Evolutionary conservation across 768 basidiomycete genomes (phyloP).

Genomic region (Mycena amicta): DNA sequence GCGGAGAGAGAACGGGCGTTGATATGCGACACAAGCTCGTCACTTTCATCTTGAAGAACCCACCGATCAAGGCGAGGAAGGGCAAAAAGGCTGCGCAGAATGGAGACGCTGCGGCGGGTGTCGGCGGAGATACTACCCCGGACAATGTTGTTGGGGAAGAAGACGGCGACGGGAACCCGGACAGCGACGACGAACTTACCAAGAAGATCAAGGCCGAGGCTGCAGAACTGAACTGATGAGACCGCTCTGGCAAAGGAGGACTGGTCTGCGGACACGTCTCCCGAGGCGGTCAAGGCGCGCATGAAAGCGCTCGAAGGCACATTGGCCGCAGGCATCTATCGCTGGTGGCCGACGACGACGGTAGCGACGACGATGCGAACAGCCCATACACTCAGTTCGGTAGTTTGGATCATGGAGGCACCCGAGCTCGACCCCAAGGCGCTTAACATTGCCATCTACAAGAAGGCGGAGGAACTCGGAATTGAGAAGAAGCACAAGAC

Average conservation of each 20-base stretch:
- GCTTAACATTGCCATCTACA: slow-evolving; percentile 70
- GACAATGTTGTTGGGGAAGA: slow-evolving; percentile 45
- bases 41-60: slow-evolving; percentile 97
- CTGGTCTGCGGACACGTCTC: slow-evolving; percentile 92
- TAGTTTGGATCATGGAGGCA: slow-evolving; percentile 82
- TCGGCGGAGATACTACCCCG: slow-evolving; percentile 40
- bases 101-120: slow-evolving; percentile 51
- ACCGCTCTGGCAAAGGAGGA: slow-evolving; percentile 67
- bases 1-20: slow-evolving; percentile 87
- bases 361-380: slow-evolving; percentile 83
- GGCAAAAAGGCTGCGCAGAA: slow-evolving; percentile 54
- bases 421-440: slow-evolving; percentile 50
- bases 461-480: slow-evolving; percentile 88
- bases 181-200: slow-evolving; percentile 87
- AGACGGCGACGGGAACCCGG: slow-evolving; percentile 56
- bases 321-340: slow-evolving; percentile 54
- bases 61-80: slow-evolving; percentile 87
- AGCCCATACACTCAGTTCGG: slow-evolving; percentile 86
- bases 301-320: slow-evolving; percentile 67
- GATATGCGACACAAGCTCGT: slow-evolving; percentile 98
- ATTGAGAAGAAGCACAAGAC: slow-evolving; percentile 96
- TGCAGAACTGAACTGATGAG: slow-evolving; percentile 68
- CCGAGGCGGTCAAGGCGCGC: slow-evolving; percentile 85
- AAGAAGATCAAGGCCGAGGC: slow-evolving; percentile 92
- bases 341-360: slow-evolving; percentile 74